Percentiles rank a stretch among this genome's conserved stretches.
Evolutionary conservation across 441 rosid genomes (phyloP).

Genomic region (Pelargonium cotyledonis): DNA sequence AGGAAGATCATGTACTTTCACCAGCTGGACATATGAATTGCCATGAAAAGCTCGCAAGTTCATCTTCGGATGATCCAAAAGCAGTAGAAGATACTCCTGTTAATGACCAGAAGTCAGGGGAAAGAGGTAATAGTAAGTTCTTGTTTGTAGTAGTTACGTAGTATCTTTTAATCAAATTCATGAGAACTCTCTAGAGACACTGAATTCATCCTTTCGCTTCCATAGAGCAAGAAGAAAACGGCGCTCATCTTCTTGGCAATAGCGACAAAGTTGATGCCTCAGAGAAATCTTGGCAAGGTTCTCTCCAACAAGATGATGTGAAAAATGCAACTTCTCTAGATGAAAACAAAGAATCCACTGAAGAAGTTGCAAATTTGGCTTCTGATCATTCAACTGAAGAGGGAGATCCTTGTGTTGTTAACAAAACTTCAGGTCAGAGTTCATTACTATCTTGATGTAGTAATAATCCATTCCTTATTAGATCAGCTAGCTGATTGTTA

Average conservation of each 20-base stretch:
- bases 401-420: background rate
- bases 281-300: background rate
- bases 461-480: background rate
- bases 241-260: background rate
- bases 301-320: background rate
- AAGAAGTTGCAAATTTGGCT: background rate
- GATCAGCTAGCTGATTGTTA: background rate
- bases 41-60: background rate
- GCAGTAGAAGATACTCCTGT: background rate
- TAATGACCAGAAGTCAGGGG: background rate
- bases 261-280: background rate
- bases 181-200: background rate
- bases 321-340: background rate
- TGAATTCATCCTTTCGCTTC: background rate
- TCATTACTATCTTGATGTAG: background rate
- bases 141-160: background rate
- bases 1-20: background rate
- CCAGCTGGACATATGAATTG: background rate
- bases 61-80: background rate
- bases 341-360: conserved; percentile 1
- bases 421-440: background rate
- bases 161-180: background rate
- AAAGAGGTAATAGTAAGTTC: background rate
- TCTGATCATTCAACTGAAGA: background rate
- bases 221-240: background rate